Percentiles rank a stretch among this genome's conserved stretches.
Evolutionary conservation across 179 eudicot genomes (phyloP).

Genomic region (Vitellaria paradoxa): DNA sequence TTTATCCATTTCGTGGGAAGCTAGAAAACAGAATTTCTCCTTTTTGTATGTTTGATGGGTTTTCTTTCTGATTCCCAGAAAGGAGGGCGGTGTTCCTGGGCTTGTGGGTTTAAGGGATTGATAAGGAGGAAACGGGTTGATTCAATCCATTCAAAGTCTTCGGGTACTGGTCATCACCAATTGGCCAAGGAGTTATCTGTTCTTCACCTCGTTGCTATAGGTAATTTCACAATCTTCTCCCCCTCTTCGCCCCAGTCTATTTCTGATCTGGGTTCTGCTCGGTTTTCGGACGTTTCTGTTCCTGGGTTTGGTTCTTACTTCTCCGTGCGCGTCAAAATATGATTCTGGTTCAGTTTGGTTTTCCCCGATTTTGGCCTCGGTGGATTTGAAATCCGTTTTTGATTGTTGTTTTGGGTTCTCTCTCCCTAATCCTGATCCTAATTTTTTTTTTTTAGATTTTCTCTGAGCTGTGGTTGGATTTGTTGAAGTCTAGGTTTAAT

Average conservation of each 20-base stretch:
- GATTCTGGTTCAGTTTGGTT: constrained; percentile 4
- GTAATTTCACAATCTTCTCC: constrained; percentile 27
- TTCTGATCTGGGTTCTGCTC: background rate
- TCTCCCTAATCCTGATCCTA: background rate
- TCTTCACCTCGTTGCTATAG: constrained; percentile 83
- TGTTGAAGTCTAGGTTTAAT: background rate
- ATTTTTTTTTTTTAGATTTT: background rate
- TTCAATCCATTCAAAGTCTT: constrained; percentile 47
- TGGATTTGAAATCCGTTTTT: background rate
- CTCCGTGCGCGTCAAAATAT: background rate
- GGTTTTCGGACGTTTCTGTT: constrained; percentile 5
- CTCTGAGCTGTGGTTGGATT: background rate
- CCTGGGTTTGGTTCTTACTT: background rate
- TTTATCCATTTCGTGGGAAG: background rate
- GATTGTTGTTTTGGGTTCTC: background rate
- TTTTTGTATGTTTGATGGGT: constrained; percentile 28
- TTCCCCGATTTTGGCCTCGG: background rate
- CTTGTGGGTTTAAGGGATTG: constrained; percentile 50
- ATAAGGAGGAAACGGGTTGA: constrained; percentile 88
- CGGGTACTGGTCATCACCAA: constrained; percentile 44
- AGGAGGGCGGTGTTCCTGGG: constrained; percentile 22
- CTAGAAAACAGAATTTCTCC: background rate
- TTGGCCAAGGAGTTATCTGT: constrained; percentile 83
- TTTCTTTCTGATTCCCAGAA: constrained; percentile 24
- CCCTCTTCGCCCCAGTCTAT: background rate